Evolutionary conservation across 2,329 filamentous ascomycete genomes (phyloP).

Genomic region (Colletotrichum cereale): DNA sequence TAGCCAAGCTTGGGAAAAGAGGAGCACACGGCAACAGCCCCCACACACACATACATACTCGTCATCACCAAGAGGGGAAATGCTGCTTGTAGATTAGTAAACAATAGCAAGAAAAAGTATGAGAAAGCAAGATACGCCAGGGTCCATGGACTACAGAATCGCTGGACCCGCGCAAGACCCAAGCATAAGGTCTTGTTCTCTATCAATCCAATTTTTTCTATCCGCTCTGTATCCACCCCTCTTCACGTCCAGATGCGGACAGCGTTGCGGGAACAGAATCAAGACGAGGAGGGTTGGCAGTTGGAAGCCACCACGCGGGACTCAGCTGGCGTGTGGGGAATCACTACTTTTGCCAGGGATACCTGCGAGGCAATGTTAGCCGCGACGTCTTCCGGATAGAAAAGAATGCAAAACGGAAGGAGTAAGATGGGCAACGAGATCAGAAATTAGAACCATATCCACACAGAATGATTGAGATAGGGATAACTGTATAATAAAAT

Average conservation of each 20-base stretch:
- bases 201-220: conserved; percentile 38
- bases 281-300: neutral
- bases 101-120: conserved; percentile 5
- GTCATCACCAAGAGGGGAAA: neutral
- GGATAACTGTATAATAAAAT: conserved; percentile 38
- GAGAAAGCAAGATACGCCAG: conserved; percentile 31
- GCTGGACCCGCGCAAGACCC: conserved; percentile 16
- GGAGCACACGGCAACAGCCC: no score
- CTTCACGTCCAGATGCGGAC: conserved; percentile 22
- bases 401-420: conserved; percentile 7
- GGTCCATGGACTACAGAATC: conserved; percentile 28
- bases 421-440: neutral
- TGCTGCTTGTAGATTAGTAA: conserved; percentile 34
- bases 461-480: conserved; percentile 36
- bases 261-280: conserved; percentile 27
- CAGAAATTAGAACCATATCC: conserved; percentile 40
- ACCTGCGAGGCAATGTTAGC: conserved; percentile 17
- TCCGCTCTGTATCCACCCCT: conserved; percentile 37
- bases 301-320: neutral
- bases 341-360: conserved; percentile 23
- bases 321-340: neutral
- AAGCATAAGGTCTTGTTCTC: conserved; percentile 12
- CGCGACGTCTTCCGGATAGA: neutral
- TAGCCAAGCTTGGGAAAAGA: neutral
- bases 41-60: no score